Percentiles rank a stretch among this genome's conserved stretches.
Conservation (phyloP, 345 rosid genomes). For the Citrus reticulata region DNA sequence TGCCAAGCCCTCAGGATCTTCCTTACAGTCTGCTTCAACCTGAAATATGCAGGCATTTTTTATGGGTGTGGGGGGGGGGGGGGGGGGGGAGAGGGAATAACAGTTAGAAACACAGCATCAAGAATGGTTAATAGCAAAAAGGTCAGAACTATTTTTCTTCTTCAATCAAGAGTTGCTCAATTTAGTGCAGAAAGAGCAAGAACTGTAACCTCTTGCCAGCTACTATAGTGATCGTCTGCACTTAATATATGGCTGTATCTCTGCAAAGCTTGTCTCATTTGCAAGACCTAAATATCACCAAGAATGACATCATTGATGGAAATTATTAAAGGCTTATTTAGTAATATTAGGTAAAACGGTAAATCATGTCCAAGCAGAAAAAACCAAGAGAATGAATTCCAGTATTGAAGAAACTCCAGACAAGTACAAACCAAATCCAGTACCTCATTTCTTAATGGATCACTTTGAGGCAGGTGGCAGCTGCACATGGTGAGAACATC, state of each 20-base stretch:
- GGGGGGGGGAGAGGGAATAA: too few species aligned
- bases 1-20: constrained; percentile 96
- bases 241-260: constrained; percentile 81
- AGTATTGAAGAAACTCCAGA: background rate
- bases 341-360: background rate
- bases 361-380: constrained; percentile 11
- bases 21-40: constrained; percentile 89
- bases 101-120: background rate
- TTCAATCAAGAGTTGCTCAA: background rate
- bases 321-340: background rate
- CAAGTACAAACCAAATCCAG: constrained; percentile 11
- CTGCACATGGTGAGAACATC: constrained; percentile 98
- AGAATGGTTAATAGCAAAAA: background rate
- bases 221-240: constrained; percentile 80
- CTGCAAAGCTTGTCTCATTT: constrained; percentile 82
- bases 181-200: constrained; percentile 16
- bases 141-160: background rate
- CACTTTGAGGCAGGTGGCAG: constrained; percentile 69
- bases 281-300: constrained; percentile 51
- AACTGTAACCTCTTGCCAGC: constrained; percentile 93
- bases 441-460: constrained; percentile 72
- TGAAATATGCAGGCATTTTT: constrained; percentile 25
- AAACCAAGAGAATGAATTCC: constrained; percentile 4
- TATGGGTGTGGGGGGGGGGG: background rate
- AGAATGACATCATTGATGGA: constrained; percentile 3